These are phyloP conservation scores for Rhizopogon sp. DNA, from an alignment of 768 basidiomycete genomes.

Conservation along the genomic window DNA sequence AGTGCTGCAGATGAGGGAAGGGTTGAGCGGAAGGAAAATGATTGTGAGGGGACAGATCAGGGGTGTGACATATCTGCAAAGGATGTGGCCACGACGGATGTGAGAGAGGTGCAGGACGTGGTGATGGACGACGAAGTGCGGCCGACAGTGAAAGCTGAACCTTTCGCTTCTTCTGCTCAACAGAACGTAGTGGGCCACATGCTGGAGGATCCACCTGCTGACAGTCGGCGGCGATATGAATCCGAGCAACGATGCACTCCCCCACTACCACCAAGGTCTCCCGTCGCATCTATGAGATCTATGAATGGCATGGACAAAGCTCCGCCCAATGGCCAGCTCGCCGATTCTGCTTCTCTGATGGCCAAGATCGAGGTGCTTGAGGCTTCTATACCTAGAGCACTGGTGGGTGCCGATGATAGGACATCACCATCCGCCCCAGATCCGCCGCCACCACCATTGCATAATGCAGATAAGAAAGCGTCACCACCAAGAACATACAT, in stretches of 20 bases:
- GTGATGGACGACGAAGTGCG: conserved; percentile 6
- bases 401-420: not conserved
- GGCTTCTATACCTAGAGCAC: no score
- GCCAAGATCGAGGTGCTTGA: not conserved
- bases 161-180: not conserved
- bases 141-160: not conserved
- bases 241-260: not conserved
- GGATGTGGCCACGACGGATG: not conserved
- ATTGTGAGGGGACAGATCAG: not conserved
- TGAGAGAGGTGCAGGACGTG: conserved; percentile 6
- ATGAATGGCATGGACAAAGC: not conserved
- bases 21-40: not conserved
- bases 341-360: not conserved
- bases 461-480: not conserved
- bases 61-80: not conserved
- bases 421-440: not conserved
- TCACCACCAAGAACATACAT: not conserved
- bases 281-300: not conserved
- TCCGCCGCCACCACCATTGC: not conserved
- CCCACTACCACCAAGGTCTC: not conserved
- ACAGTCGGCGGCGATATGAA: not conserved
- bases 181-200: not conserved
- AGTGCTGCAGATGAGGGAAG: conserved; percentile 1
- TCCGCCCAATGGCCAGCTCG: not conserved
- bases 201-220: not conserved